phyloP scores from a whole-genome alignment of 2,329 filamentous ascomycete genomes.

The Exophiala spinifera region DNA sequence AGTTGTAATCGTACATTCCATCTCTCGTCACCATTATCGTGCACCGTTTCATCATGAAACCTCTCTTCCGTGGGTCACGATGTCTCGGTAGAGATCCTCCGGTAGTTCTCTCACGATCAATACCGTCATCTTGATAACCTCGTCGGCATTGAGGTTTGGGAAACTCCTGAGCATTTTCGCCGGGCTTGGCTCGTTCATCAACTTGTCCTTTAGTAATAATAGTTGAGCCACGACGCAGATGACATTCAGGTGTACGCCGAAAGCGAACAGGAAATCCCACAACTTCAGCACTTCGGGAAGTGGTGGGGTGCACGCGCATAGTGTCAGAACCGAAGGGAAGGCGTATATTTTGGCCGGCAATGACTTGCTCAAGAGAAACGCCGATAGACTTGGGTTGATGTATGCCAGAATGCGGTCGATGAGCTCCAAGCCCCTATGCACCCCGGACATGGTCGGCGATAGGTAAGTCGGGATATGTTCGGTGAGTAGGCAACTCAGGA shows the following conservation, averaged over 20 bases:
- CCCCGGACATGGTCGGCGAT: slow-evolving; percentile 92
- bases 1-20: too few relatives aligned
- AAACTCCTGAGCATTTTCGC: slow-evolving; percentile 89
- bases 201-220: slow-evolving; percentile 78
- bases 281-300: slow-evolving; percentile 86
- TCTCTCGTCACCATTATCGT: background rate
- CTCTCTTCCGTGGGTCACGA: slow-evolving; percentile 72
- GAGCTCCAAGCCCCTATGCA: slow-evolving; percentile 84
- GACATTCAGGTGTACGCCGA: slow-evolving; percentile 91
- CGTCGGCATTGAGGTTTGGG: slow-evolving; percentile 75
- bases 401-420: slow-evolving; percentile 91
- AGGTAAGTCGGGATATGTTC: slow-evolving; percentile 91
- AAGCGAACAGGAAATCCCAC: slow-evolving; percentile 97
- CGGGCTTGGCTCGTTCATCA: slow-evolving; percentile 81
- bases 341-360: slow-evolving; percentile 94
- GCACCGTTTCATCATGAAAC: slow-evolving; percentile 8
- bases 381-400: slow-evolving; percentile 82
- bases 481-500: slow-evolving; percentile 84
- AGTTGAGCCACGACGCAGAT: slow-evolving; percentile 95
- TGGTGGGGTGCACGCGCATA: slow-evolving; percentile 93
- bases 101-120: slow-evolving; percentile 87
- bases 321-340: slow-evolving; percentile 88
- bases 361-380: slow-evolving; percentile 79
- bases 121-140: slow-evolving; percentile 80
- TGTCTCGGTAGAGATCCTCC: slow-evolving; percentile 83